Evolutionary conservation across 352 stramenopile species (phyloP), one percentile per base, ranked within the genome.

Genomic region (Phytophthora fragariae): DNA sequence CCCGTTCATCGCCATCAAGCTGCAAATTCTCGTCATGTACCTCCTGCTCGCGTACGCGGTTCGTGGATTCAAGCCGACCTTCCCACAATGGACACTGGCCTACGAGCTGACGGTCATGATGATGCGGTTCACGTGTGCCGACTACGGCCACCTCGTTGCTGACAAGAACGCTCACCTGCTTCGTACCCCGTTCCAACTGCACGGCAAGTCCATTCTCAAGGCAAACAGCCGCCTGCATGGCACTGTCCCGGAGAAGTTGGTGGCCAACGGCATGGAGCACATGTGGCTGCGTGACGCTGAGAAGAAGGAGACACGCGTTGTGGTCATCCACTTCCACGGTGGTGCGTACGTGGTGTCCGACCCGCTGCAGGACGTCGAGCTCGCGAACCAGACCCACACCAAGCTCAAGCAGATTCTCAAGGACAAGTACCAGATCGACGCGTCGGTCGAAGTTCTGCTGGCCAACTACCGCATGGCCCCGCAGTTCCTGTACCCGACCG

Each of bases 321-420:
- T 71, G 31, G 64, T 71, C 7, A 60, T 65, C 10, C 64, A 71
- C 19, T 65, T 61, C 44, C 47, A 71, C 44, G 64, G 56, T 17
- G 64, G 56, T 4, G 64, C 19, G 6, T 71, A 61, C 46, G 21
- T 19, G 8, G 37, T 71, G 7, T 71, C 64, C 0, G 56, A 71
- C 21, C 55, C 64, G 17, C 35, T 71, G 21, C 46, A 56, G 47
- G 33, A 65, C 37, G 47, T 65, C 1, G 64, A 71, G 33, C 46
- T 71, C 2, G 64, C 31, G 8, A 71, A 71, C 56, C 53, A 65
- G 17, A 65, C 56, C 19, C 56, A 71, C 64, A 61, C 56, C 31
- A 71, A 55, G 64, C 10, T 71, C 29, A 63, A 71, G 47, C 55
- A 65, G 47, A 63, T 63, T 46, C 55, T 65, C 31, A 71, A 65